Percentiles rank a stretch among this genome's conserved stretches.
Conservation (phyloP, 2,329 filamentous ascomycete genomes). For the Stagonosporopsis rhizophila region DNA sequence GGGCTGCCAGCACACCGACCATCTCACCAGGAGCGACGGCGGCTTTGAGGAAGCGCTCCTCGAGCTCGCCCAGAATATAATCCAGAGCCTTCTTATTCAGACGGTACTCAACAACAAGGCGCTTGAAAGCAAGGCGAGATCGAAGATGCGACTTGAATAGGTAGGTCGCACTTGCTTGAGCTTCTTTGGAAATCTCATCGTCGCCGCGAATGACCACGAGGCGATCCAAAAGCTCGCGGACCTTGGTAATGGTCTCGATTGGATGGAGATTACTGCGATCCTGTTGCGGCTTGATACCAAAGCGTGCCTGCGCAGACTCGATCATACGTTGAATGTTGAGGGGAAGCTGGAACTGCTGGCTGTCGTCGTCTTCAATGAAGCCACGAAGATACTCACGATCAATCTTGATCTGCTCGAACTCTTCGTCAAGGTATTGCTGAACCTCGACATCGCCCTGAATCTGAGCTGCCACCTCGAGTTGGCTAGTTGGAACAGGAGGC, state of each 20-base stretch:
- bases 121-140: conserved; percentile 90
- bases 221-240: conserved; percentile 75
- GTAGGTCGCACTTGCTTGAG: conserved; percentile 85
- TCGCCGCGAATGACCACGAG: conserved; percentile 86
- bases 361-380: conserved; percentile 72
- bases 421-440: conserved; percentile 84
- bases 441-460: conserved; percentile 86
- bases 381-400: conserved; percentile 78
- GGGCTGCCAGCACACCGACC: conserved; percentile 96
- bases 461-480: conserved; percentile 85
- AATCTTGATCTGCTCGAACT: conserved; percentile 79
- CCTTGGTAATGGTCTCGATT: conserved; percentile 80
- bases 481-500: conserved; percentile 68
- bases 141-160: conserved; percentile 92
- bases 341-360: conserved; percentile 87
- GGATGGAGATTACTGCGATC: conserved; percentile 90
- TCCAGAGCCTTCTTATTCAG: conserved; percentile 92
- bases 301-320: conserved; percentile 86
- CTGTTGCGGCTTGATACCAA: conserved; percentile 80
- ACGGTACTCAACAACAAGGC: conserved; percentile 83
- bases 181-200: conserved; percentile 83
- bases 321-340: conserved; percentile 92
- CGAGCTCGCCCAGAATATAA: conserved; percentile 88
- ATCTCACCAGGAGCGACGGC: conserved; percentile 94
- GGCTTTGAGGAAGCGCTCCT: conserved; percentile 84